Percentiles rank a stretch among this genome's conserved stretches.
These are phyloP conservation scores for Tolypocladium ophioglossoides DNA, from an alignment of 2,329 filamentous ascomycete species.

Conservation along the genomic window DNA sequence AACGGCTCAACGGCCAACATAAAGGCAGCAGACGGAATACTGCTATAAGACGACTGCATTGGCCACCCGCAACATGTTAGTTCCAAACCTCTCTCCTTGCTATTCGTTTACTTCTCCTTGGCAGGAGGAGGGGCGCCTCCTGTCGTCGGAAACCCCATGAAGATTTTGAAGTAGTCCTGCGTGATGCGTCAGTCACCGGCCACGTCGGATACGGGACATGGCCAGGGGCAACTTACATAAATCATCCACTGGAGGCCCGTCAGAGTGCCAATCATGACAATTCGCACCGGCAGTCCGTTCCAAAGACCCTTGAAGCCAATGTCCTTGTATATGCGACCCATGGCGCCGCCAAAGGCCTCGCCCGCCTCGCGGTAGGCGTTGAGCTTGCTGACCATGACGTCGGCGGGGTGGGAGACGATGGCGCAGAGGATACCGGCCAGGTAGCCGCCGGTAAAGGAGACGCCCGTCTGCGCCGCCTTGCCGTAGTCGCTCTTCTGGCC, in stretches of 20 bases:
- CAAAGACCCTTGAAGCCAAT: slow-evolving; percentile 84
- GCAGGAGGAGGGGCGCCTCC: slow-evolving; percentile 52
- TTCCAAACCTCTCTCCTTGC: background rate
- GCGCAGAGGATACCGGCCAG: slow-evolving; percentile 83
- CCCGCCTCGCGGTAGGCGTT: slow-evolving; percentile 69
- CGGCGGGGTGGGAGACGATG: slow-evolving; percentile 67
- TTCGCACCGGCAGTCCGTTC: slow-evolving; percentile 77
- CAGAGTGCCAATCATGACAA: slow-evolving; percentile 79
- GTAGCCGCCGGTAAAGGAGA: slow-evolving; percentile 77
- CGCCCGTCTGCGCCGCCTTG: slow-evolving; percentile 72
- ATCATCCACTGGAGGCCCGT: slow-evolving; percentile 92
- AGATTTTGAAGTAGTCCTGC: slow-evolving; percentile 79
- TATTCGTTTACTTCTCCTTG: slow-evolving; percentile 30
- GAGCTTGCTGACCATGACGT: slow-evolving; percentile 89
- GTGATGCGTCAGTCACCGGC: slow-evolving; percentile 12
- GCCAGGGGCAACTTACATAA: slow-evolving; percentile 46
- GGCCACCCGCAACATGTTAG: background rate
- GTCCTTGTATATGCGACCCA: slow-evolving; percentile 71
- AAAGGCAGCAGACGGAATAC: background rate
- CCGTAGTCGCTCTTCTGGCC: slow-evolving; percentile 70
- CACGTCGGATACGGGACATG: background rate
- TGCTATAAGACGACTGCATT: background rate
- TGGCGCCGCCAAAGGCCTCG: slow-evolving; percentile 68
- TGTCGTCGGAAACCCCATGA: slow-evolving; percentile 78
- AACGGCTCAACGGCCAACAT: background rate